Conservation (phyloP, 73 alveolate species). For the Stentor roeselii region DNA sequence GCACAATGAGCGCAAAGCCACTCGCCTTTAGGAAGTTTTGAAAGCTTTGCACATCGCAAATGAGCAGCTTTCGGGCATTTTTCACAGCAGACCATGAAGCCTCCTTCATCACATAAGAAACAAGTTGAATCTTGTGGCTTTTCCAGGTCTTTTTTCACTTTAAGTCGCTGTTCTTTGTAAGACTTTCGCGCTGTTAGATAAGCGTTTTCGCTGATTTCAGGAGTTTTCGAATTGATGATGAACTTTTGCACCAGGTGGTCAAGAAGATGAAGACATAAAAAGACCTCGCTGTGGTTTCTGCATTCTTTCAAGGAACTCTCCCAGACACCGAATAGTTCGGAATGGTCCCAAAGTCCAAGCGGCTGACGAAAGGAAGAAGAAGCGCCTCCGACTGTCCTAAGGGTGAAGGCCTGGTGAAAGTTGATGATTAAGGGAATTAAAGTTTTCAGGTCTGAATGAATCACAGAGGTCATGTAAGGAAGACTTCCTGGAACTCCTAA, state of each 20-base stretch:
- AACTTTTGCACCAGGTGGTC: background rate
- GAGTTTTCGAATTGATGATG: background rate
- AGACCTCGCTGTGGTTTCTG: background rate
- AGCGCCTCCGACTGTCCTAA: background rate
- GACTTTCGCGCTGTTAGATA: background rate
- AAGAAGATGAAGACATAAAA: background rate
- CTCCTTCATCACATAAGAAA: background rate
- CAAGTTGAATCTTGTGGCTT: background rate
- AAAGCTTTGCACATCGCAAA: background rate
- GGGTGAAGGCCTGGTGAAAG: background rate
- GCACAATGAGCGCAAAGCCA: conserved; percentile 18
- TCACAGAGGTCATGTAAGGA: background rate
- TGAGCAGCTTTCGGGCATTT: conserved; percentile 23
- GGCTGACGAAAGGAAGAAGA: background rate
- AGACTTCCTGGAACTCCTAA: background rate
- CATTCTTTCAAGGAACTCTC: background rate
- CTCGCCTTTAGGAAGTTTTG: conserved; percentile 8
- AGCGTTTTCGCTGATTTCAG: background rate
- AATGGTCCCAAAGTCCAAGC: background rate
- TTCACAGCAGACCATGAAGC: background rate
- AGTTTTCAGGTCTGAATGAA: background rate
- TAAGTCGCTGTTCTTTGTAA: background rate
- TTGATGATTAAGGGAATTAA: background rate
- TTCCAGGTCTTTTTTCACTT: background rate
- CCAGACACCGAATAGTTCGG: background rate